Conservation (phyloP, 2,329 filamentous ascomycete species). For the Trichoderma gracile region DNA sequence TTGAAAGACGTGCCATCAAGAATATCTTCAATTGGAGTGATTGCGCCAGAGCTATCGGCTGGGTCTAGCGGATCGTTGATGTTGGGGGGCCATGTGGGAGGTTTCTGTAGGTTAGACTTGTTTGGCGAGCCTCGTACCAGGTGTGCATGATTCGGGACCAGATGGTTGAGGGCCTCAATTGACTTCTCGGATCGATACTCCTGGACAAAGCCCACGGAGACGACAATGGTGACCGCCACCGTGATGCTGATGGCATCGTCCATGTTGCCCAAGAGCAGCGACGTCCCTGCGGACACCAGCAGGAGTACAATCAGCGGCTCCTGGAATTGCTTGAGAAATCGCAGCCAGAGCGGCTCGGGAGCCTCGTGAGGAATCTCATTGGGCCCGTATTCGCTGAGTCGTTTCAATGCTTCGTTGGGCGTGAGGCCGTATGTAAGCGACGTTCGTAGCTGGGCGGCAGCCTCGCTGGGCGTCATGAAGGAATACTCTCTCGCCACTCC, state of each 20-base stretch:
- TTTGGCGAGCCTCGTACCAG: slow-evolving; percentile 68
- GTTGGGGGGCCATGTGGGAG: slow-evolving; percentile 51
- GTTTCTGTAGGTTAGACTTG: slow-evolving; percentile 38
- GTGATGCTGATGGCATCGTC: slow-evolving; percentile 96
- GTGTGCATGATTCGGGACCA: slow-evolving; percentile 94
- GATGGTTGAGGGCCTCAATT: slow-evolving; percentile 86
- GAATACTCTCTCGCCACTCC: slow-evolving; percentile 61
- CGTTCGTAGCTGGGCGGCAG: slow-evolving; percentile 74
- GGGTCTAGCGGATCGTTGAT: slow-evolving; percentile 49
- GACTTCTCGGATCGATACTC: slow-evolving; percentile 98
- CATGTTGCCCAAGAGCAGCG: slow-evolving; percentile 85
- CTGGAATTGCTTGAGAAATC: slow-evolving; percentile 95
- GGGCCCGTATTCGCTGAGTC: slow-evolving; percentile 77
- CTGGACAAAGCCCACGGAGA: slow-evolving; percentile 93
- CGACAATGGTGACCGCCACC: slow-evolving; percentile 93
- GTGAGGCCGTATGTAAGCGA: slow-evolving; percentile 82
- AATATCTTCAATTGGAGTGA: slow-evolving; percentile 61
- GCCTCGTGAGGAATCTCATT: slow-evolving; percentile 95
- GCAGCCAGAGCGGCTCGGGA: slow-evolving; percentile 90
- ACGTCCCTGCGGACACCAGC: slow-evolving; percentile 82
- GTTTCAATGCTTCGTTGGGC: slow-evolving; percentile 75
- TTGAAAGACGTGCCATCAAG: slow-evolving; percentile 76
- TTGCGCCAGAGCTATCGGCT: slow-evolving; percentile 46
- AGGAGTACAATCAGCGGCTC: slow-evolving; percentile 93
- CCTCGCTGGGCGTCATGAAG: slow-evolving; percentile 73